phyloP scores from a whole-genome alignment of 2,329 filamentous ascomycete species.

The Hawksworthiomyces lignivorus region DNA sequence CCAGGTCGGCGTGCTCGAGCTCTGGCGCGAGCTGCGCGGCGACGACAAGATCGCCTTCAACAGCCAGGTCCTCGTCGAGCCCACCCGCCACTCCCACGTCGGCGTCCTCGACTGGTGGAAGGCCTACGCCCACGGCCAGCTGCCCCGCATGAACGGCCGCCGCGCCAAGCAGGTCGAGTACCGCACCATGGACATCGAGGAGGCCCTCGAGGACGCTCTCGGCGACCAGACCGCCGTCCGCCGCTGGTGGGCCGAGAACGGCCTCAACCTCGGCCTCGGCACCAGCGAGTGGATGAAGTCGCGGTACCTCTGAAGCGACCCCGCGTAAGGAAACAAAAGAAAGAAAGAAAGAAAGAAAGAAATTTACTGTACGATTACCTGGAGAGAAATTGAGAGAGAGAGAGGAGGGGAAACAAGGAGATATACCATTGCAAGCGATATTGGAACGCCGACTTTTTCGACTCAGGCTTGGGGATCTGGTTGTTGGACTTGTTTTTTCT shows the following conservation, averaged over 20 bases:
- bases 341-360: too few species aligned
- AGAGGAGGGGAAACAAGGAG: too few species aligned
- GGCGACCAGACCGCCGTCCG: slow-evolving; percentile 63
- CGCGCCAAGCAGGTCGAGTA: slow-evolving; percentile 73
- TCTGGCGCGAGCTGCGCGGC: slow-evolving; percentile 70
- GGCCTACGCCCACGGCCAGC: slow-evolving; percentile 50
- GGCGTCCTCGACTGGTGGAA: slow-evolving; percentile 92
- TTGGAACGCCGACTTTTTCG: too few species aligned
- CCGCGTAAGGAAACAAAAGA: too few species aligned
- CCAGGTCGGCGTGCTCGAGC: slow-evolving; percentile 73
- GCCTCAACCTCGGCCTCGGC: slow-evolving; percentile 70
- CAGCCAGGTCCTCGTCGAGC: slow-evolving; percentile 56
- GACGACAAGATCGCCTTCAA: slow-evolving; percentile 38
- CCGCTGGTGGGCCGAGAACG: slow-evolving; percentile 82
- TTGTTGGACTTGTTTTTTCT: too few species aligned
- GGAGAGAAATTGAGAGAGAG: too few species aligned
- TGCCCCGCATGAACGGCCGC: slow-evolving; percentile 45
- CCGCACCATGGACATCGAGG: slow-evolving; percentile 91
- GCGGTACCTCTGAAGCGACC: slow-evolving; percentile 51
- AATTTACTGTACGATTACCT: too few species aligned
- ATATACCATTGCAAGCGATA: too few species aligned
- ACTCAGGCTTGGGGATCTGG: too few species aligned
- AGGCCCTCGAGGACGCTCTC: slow-evolving; percentile 83
- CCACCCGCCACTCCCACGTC: slow-evolving; percentile 80
- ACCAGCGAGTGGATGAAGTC: slow-evolving; percentile 88